Conservation (phyloP, 129 eudicot genomes). For the Tagetes erecta region DNA sequence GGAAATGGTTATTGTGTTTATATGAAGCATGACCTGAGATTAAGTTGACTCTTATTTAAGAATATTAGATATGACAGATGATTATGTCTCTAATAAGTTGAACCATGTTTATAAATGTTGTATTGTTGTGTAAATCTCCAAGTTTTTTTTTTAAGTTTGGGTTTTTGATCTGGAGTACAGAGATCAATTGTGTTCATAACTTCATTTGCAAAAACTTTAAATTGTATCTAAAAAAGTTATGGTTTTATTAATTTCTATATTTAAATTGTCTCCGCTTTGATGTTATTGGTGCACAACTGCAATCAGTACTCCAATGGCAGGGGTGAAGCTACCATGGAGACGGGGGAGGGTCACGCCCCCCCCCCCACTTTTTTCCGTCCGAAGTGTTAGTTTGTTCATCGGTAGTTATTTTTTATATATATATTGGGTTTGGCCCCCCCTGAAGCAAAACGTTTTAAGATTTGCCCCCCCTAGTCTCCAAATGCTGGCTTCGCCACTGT, state of each 20-base stretch:
- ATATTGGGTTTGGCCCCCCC: no score
- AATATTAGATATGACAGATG: neutral
- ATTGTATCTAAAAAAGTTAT: neutral
- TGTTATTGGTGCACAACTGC: constrained; percentile 17
- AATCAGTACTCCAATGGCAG: neutral
- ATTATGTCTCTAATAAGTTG: constrained; percentile 1
- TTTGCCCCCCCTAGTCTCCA: no score
- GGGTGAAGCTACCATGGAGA: no score
- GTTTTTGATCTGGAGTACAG: neutral
- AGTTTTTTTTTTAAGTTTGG: neutral
- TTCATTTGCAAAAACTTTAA: no score
- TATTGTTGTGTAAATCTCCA: constrained; percentile 5
- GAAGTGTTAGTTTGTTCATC: no score
- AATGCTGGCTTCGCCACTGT: no score
- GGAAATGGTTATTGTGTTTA: neutral
- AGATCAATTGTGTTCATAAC: neutral
- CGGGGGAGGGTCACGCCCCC: no score
- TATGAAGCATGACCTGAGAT: constrained; percentile 10
- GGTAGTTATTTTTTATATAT: no score
- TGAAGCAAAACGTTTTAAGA: no score
- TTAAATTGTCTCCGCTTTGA: constrained; percentile 10
- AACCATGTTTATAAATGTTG: neutral
- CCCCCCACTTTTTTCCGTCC: no score
- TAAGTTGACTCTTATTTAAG: constrained; percentile 1
- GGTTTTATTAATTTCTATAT: neutral